Base-by-base conservation (phyloP, 495 filamentous ascomycete genomes). In the Aspergillus diversus region DNA sequence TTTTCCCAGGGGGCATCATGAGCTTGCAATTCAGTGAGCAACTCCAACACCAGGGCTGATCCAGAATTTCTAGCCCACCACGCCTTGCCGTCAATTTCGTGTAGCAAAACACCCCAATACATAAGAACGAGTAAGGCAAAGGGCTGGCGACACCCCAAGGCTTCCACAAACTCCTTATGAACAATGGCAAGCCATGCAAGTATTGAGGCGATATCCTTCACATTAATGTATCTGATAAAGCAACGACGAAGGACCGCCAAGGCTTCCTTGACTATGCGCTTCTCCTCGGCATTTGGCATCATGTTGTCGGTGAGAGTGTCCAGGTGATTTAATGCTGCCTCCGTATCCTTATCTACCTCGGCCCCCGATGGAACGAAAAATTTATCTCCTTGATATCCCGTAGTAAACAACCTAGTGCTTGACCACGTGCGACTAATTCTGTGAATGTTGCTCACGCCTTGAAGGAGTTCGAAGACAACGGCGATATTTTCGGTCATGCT, bases 41-140 rank as follows among this genome's bases (percentile, higher is more conserved):
- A 33, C 46, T 78, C 76, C 13, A 67, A 66, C 5, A 77, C 66
- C n/a, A 79, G 63, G 8, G 66, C 71, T 13, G 61, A 63, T 0
- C 74, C 77, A 8, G 75, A 75, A 4, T 71, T 67, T 32, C 64
- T 69, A 27, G 75, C 77, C 77, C 77, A 80, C 77, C 75, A 80
- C 46, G 69, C 52, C 11, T 68, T 61, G 3, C 71, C 74, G 63
- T 76, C 70, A n/a, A 80, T 64, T 54, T 72, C 69, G 9, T 68
- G 63, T 0, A 80, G 59, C 0, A 80, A 53, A 8, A 74, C 72
- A 0, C 73, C 74, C 77, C 77, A 80, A 42, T 80, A 70, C 70
- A 76, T 77, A 5, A 80, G 66, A 33, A 76, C 71, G 17, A 80
- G 47, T 16, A 80, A 42, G 3, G 73, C 58, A 15, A 78, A 54